Evolutionary conservation across 1,284 basidiomycete genomes (phyloP), one percentile per base, ranked within the genome.

Genomic region (Naganishia sp.): DNA sequence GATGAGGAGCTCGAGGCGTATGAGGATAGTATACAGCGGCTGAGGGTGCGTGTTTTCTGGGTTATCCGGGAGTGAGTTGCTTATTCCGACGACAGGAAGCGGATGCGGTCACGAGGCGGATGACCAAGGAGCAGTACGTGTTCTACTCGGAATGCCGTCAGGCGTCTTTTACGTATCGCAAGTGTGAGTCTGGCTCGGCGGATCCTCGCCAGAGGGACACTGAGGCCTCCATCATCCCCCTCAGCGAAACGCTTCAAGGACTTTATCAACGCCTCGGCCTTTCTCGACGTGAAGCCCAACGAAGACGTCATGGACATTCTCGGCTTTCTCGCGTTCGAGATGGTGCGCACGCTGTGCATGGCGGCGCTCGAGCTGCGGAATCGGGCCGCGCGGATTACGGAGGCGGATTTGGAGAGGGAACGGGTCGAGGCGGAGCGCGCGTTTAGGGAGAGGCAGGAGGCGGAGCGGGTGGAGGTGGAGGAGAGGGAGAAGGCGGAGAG

Each of bases 101-200:
- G 4, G 94, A 98, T 77, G 92, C 96, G 72, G 90, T 92, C 6
- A 98, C 95, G 0, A 85, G 92, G 58, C 86, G 92, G 78, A 98
- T 98, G 95, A 96, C 93, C 0, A 84, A 91, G 70, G 94, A 97
- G 75, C 93, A 98, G 74, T 98, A 98, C 76, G 90, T 94, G 69
- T 93, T 96, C 75, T 99, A 98, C 76, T 94, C 94, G 2, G 94
- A 97, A 75, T 97, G 94, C 81, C 86, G 95, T 62, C 94, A 97
- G 79, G 95, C 95, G 0, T 93, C 92, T 11, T 99, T 98, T 79
- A 96, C 94, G 0, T 97, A 95, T 77, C 87, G 93, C 56, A 96
- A 96, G 86, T 88, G 92, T 90, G 43, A 51, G 81, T 75, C 43
- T 7, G n/a, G 25, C 51, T 11, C 47, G 11, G 3, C 23, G 11